phyloP scores from a whole-genome alignment of 495 filamentous ascomycete species.

The Trichoderma parareesei region DNA sequence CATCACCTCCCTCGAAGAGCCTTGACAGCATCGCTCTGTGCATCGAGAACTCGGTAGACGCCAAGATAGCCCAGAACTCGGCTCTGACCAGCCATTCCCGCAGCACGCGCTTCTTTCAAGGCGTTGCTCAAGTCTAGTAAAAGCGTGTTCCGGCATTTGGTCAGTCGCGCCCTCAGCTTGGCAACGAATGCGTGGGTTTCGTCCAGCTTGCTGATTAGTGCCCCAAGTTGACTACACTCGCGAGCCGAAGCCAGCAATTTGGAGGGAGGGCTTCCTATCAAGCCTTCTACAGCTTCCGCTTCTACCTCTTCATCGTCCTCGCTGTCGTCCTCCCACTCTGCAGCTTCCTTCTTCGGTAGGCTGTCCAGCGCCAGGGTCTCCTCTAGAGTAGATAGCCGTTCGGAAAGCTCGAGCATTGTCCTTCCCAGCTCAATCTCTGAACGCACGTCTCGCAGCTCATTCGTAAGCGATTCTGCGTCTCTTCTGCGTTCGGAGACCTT shows the following conservation, averaged over 20 bases:
- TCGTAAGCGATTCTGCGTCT: constrained; percentile 33
- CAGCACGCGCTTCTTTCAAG: constrained; percentile 58
- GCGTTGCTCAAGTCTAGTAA: constrained; percentile 76
- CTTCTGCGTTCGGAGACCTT: constrained; percentile 40
- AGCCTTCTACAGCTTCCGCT: constrained; percentile 18
- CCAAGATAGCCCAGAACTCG: constrained; percentile 61
- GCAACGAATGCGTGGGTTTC: constrained; percentile 33
- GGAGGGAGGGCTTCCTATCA: constrained; percentile 31
- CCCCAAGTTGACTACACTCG: constrained; percentile 33
- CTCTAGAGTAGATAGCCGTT: constrained; percentile 68
- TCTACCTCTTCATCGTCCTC: constrained; percentile 25
- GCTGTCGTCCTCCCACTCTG: constrained; percentile 25
- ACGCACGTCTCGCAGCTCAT: constrained; percentile 33
- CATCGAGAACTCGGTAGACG: constrained; percentile 71
- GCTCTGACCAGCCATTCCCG: constrained; percentile 43
- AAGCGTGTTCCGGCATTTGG: constrained; percentile 57
- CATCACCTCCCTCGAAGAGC: constrained; percentile 45
- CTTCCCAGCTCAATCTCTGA: constrained; percentile 48
- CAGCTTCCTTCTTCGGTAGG: constrained; percentile 20
- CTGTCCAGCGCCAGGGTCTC: constrained; percentile 46
- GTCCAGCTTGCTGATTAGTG: constrained; percentile 35
- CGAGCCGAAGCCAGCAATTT: constrained; percentile 36
- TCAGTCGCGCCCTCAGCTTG: constrained; percentile 48
- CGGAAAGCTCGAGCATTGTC: constrained; percentile 60
- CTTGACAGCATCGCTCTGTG: constrained; percentile 65